phyloP scores from a whole-genome alignment of 768 basidiomycete genomes.

The Lenzites betulinus region DNA sequence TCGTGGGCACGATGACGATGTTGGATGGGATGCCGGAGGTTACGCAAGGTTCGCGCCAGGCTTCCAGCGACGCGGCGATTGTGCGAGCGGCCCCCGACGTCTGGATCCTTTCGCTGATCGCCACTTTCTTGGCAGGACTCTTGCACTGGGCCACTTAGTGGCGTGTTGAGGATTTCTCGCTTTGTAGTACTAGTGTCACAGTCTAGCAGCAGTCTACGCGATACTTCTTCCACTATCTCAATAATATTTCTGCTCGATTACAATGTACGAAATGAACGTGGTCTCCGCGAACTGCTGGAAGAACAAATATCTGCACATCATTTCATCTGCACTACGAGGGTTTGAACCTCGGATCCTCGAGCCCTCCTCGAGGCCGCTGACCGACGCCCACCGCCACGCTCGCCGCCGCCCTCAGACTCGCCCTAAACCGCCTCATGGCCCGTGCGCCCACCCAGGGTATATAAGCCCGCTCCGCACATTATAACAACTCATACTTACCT shows the following conservation, averaged over 20 bases:
- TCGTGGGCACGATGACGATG: neutral
- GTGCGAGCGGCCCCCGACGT: neutral
- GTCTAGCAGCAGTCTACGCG: no score
- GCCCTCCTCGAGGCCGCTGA: no score
- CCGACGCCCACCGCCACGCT: no score
- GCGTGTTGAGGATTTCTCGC: no score
- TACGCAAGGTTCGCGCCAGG: slow-evolving; percentile 13
- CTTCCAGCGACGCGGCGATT: slow-evolving; percentile 1
- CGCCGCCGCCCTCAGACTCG: neutral
- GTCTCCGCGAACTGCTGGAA: no score
- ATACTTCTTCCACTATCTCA: no score
- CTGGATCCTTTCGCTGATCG: slow-evolving; percentile 11
- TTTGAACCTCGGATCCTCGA: no score
- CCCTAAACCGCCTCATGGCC: neutral
- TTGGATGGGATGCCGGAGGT: neutral
- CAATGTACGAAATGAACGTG: no score
- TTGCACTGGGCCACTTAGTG: neutral
- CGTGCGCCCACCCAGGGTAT: neutral
- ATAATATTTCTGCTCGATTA: no score
- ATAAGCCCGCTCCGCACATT: neutral
- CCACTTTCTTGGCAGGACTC: slow-evolving; percentile 4
- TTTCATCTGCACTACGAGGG: no score
- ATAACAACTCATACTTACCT: slow-evolving; percentile 27
- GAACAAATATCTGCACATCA: no score
- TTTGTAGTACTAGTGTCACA: no score